Percentiles rank a stretch among this genome's conserved stretches.
These are phyloP conservation scores for Aureobasidium pullulans DNA, from an alignment of 2,329 filamentous ascomycete genomes.

Conservation along the genomic window DNA sequence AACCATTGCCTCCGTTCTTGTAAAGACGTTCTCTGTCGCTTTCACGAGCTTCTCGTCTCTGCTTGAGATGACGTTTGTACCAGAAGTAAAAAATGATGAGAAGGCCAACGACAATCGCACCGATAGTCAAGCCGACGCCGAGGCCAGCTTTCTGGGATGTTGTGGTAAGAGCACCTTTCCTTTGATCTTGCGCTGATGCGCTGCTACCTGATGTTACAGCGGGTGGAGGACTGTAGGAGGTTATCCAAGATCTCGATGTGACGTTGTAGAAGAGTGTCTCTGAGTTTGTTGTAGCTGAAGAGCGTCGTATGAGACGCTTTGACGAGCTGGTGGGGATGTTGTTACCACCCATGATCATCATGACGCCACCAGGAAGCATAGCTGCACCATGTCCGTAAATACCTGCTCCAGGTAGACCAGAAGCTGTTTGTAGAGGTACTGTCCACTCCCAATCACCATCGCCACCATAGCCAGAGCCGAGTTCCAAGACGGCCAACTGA, in stretches of 20 bases:
- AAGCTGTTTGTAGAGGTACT: constrained; percentile 46
- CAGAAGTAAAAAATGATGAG: constrained; percentile 40
- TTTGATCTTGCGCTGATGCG: constrained; percentile 22
- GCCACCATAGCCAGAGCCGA: constrained; percentile 65
- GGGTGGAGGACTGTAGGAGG: constrained; percentile 44
- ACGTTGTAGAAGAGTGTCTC: constrained; percentile 53
- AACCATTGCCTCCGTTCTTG: constrained; percentile 3
- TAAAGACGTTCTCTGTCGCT: constrained; percentile 14
- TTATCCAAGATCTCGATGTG: constrained; percentile 52
- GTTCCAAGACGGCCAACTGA: constrained; percentile 68
- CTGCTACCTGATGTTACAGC: neutral
- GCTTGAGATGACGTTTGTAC: constrained; percentile 36
- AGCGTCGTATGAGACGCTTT: constrained; percentile 29
- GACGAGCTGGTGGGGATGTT: constrained; percentile 36
- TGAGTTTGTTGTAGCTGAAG: constrained; percentile 32
- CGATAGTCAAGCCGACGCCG: constrained; percentile 38
- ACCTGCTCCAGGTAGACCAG: constrained; percentile 37
- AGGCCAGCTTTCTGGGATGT: constrained; percentile 40
- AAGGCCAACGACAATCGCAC: constrained; percentile 34
- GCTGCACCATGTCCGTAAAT: constrained; percentile 55
- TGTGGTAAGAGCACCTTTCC: constrained; percentile 32
- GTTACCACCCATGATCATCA: constrained; percentile 56
- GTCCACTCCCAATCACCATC: constrained; percentile 61
- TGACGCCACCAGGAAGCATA: constrained; percentile 54
- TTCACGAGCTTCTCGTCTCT: constrained; percentile 27